These are phyloP conservation scores for Ceratocystiopsis sp. DNA, from an alignment of 2,329 filamentous ascomycete genomes.

Conservation along the genomic window DNA sequence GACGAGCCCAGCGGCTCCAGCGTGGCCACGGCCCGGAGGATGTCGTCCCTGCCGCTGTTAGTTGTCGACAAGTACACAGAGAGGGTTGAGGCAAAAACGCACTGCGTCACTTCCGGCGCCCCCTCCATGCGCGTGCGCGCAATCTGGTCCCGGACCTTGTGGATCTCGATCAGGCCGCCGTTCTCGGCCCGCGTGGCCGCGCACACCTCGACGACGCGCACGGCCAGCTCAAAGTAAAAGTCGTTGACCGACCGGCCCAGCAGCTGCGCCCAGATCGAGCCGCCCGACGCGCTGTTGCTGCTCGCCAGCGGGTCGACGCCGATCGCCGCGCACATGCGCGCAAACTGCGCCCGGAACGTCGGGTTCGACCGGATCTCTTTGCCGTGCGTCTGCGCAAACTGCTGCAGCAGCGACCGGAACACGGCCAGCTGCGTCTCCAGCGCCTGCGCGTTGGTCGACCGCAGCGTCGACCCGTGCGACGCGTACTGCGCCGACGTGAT, in stretches of 20 bases:
- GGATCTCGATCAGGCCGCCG: slow-evolving; percentile 73
- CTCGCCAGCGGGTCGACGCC: slow-evolving; percentile 88
- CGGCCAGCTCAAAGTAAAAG: slow-evolving; percentile 95
- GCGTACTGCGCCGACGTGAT: slow-evolving; percentile 82
- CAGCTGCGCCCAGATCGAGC: slow-evolving; percentile 82
- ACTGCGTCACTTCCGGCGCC: slow-evolving; percentile 65
- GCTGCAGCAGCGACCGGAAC: slow-evolving; percentile 87
- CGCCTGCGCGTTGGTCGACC: slow-evolving; percentile 65
- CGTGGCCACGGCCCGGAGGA: slow-evolving; percentile 74
- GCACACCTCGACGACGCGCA: slow-evolving; percentile 89
- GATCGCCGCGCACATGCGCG: slow-evolving; percentile 94
- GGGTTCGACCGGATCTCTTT: slow-evolving; percentile 94
- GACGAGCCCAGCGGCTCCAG: slow-evolving; percentile 76
- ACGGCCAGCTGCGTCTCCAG: slow-evolving; percentile 87
- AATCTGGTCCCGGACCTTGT: slow-evolving; percentile 63
- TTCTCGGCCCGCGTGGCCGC: slow-evolving; percentile 75
- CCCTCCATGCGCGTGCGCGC: slow-evolving; percentile 58
- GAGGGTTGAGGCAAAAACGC: slow-evolving; percentile 14
- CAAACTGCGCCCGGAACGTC: slow-evolving; percentile 88
- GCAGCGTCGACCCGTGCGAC: slow-evolving; percentile 74
- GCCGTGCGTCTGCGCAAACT: slow-evolving; percentile 87
- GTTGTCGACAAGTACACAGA: too few species aligned
- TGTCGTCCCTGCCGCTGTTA: slow-evolving; percentile 48
- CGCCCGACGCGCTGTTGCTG: slow-evolving; percentile 31
- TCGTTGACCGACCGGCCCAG: slow-evolving; percentile 86